Conservation (phyloP, 306 rosid genomes). For the Datisca glomerata region DNA sequence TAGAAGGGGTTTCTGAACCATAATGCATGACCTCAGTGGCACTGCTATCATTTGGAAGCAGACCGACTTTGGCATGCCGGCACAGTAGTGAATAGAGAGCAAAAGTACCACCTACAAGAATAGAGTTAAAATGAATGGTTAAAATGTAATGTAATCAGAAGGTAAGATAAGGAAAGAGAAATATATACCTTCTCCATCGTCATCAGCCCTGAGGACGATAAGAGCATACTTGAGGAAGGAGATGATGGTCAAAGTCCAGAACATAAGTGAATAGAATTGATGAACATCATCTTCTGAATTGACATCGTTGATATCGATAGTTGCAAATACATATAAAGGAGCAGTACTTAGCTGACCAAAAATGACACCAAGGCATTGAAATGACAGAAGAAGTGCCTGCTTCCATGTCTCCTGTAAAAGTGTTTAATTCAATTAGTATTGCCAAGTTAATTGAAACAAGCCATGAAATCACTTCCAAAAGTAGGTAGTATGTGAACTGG, state of each 20-base stretch:
- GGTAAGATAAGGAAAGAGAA: too few species aligned
- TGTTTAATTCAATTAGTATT: conserved; percentile 2
- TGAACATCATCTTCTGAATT: conserved; percentile 30
- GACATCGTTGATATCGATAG: conserved; percentile 25
- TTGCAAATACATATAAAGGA: conserved; percentile 63
- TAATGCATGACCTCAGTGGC: conserved; percentile 26
- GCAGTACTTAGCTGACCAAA: conserved; percentile 77
- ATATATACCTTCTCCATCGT: conserved; percentile 54
- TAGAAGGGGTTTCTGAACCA: conserved; percentile 22
- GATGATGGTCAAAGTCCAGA: conserved; percentile 63
- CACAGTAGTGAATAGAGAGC: conserved; percentile 77
- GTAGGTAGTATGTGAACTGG: too few species aligned
- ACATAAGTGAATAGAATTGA: conserved; percentile 60
- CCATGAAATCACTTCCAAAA: not conserved
- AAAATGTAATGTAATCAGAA: too few species aligned
- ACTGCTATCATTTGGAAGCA: conserved; percentile 57
- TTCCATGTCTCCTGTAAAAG: conserved; percentile 50
- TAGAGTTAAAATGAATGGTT: too few species aligned
- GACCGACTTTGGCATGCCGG: conserved; percentile 69
- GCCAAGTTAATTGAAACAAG: not conserved
- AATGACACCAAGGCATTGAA: conserved; percentile 71
- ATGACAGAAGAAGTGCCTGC: conserved; percentile 46
- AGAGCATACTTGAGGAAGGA: conserved; percentile 50
- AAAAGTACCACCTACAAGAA: conserved; percentile 72
- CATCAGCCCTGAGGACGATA: conserved; percentile 55